Base-by-base conservation (phyloP, 2,329 filamentous ascomycete species). In the Fusarium sp. region DNA sequence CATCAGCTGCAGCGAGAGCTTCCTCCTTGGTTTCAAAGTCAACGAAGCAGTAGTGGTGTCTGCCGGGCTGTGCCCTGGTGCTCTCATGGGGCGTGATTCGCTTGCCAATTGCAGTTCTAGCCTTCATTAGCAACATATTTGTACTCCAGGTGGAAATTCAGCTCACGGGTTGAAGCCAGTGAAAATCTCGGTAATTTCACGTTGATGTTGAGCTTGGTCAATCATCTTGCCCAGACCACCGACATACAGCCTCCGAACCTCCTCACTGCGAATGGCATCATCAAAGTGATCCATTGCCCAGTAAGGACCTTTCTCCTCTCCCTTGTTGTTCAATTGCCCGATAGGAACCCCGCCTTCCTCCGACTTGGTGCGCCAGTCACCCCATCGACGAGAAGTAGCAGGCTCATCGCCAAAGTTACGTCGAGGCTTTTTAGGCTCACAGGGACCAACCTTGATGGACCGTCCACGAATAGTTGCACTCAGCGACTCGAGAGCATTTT, bases 41-140 rank as follows among this genome's bases (percentile, higher is more conserved):
- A n/a, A 93, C 89, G 68, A 92, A 93, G 75, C 90, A 89, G 80
- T 90, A 92, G 81, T 92, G 88, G 77, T 90, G 86, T 72, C 89
- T 87, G 33, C 89, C 89, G 0, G 85, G 83, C 45, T 85, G 84
- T n/a, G 83, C 80, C 29, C 83, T 84, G 67, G 86, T 92, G 77
- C 82, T 89, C 77, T 84, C 90, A 79, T 85, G 91, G 71, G 87
- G 90, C 56, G 86, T 92, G 84, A 89, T 92, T 20, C 86, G 83
- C 74, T 88, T 88, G 73, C 86, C 84, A 56, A 88, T 84, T 1
- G 73, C 74, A 18, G 57, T 45, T 4, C 73, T 76, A 9, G 10
- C 35, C 31, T 16, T 1, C 13, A 2, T 71, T 27, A 74, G 64
- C 14, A 45, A 18, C 8, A 2, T 2, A 6, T 2, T n/a, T 20